Conservation (phyloP, 2,329 filamentous ascomycete genomes). For the Fusarium luffae region DNA sequence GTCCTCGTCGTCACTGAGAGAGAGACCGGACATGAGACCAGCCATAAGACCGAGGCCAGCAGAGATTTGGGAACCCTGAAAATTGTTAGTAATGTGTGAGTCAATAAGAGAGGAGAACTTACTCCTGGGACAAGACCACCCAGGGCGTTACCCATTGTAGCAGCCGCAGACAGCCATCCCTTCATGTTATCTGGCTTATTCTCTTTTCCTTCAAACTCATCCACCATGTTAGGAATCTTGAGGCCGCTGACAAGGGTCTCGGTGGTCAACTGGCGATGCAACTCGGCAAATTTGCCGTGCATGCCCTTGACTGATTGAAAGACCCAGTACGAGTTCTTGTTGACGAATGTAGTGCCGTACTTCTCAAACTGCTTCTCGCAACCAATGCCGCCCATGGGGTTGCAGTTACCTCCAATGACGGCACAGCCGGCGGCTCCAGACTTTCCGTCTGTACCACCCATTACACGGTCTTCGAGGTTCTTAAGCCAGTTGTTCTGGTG, state of each 20-base stretch:
- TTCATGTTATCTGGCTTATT: neutral
- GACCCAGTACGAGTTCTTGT: conserved; percentile 27
- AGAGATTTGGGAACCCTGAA: neutral
- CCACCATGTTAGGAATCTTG: conserved; percentile 15
- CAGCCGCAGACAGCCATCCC: conserved; percentile 12
- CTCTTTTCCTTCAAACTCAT: conserved; percentile 6
- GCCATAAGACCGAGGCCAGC: conserved; percentile 1
- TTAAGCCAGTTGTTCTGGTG: conserved; percentile 15
- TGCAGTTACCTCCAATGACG: neutral
- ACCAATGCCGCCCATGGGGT: neutral
- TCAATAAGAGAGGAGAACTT: neutral
- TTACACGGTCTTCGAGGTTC: conserved; percentile 12
- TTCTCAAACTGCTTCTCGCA: conserved; percentile 18
- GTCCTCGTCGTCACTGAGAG: neutral
- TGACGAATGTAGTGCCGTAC: neutral
- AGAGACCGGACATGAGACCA: neutral
- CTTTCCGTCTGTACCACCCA: neutral
- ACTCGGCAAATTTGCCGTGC: conserved; percentile 15
- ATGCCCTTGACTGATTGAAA: conserved; percentile 25
- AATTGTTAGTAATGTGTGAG: accelerated
- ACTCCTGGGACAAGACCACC: conserved; percentile 14
- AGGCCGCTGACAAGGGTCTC: conserved; percentile 17
- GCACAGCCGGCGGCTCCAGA: conserved; percentile 4
- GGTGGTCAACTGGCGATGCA: conserved; percentile 9
- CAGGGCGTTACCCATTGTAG: conserved; percentile 1